Evolutionary conservation across 805 yeast species (phyloP), one percentile per base, ranked within the genome.

Genomic region (Saccharomycopsis sp.): DNA sequence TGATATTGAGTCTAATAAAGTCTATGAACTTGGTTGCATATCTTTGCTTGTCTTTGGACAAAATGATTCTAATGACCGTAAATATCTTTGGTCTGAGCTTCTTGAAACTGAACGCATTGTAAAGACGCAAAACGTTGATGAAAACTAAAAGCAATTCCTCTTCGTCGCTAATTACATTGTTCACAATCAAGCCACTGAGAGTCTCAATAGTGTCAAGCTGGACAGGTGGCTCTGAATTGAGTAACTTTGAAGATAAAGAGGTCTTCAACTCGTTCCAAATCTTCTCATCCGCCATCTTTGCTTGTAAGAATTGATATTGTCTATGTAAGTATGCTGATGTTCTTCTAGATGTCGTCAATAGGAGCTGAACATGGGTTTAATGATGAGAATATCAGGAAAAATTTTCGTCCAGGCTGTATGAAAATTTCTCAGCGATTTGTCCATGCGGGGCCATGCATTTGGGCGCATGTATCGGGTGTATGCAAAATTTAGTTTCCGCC

Each of bases 251-350:
- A 5, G 61, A 48, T 41, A 67, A 63, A 1, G 67, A 64, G 1
- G 59, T 57, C 57, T 70, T 70, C 24, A 66, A 60, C 3, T 69
- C 61, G 2, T 64, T 68, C 5, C 74, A 64, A n/a, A 72, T 65
- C 5, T 58, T 62, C n/a, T 62, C 60, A n/a, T 18, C 21, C 4
- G 48, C 18, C 48, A 44, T 44, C 16, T 29, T 29, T 29, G 37
- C 37, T 12, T 29, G 37, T 29, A 29, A 29, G 37, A n/a, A n/a
- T n/a, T n/a, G n/a, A n/a, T n/a, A n/a, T n/a, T n/a, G n/a, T n/a
- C n/a, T n/a, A n/a, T n/a, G n/a, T n/a, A n/a, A n/a, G n/a, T n/a
- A n/a, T n/a, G n/a, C n/a, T n/a, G n/a, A n/a, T n/a, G n/a, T n/a
- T n/a, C n/a, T n/a, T n/a, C n/a, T n/a, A n/a, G n/a, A n/a, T n/a